Percentiles rank a stretch among this genome's conserved stretches.
Conservation (phyloP, 2,329 filamentous ascomycete species). For the Aspergillus costaricaensis region DNA sequence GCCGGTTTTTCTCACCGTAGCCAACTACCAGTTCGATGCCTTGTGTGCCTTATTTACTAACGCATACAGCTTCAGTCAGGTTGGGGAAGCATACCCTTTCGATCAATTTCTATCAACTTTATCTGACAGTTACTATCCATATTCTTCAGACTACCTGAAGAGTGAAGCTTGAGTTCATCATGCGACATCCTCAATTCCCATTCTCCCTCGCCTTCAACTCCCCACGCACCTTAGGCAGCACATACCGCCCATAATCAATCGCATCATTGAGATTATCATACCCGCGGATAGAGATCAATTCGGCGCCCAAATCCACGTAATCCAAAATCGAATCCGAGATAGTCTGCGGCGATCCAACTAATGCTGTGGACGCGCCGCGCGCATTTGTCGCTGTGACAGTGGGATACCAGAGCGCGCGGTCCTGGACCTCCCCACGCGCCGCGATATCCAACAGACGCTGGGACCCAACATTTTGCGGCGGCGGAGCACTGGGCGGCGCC, state of each 20-base stretch:
- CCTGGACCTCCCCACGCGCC: conserved; percentile 55
- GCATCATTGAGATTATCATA: conserved; percentile 64
- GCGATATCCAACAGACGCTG: conserved; percentile 62
- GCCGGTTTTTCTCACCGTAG: no score
- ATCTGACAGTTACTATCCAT: no score
- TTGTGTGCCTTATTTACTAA: no score
- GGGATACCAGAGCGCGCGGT: conserved; percentile 64
- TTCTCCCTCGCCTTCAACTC: conserved; percentile 18
- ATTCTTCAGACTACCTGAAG: no score
- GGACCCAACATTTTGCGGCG: conserved; percentile 61
- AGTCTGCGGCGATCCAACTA: conserved; percentile 58
- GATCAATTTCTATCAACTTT: no score
- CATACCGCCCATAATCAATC: conserved; percentile 60
- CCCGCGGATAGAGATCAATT: conserved; percentile 62
- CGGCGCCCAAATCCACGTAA: conserved; percentile 59
- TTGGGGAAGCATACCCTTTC: no score
- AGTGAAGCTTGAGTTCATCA: background rate
- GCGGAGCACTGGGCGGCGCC: conserved; percentile 31
- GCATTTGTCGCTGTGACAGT: conserved; percentile 64
- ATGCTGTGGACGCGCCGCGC: conserved; percentile 59
- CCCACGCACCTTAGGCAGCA: conserved; percentile 54
- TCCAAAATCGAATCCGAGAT: conserved; percentile 58
- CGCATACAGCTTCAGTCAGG: no score
- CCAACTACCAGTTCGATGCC: no score
- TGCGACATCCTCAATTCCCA: background rate